Base-by-base conservation (phyloP, 1,284 basidiomycete genomes). In the Peniophora sp. region DNA sequence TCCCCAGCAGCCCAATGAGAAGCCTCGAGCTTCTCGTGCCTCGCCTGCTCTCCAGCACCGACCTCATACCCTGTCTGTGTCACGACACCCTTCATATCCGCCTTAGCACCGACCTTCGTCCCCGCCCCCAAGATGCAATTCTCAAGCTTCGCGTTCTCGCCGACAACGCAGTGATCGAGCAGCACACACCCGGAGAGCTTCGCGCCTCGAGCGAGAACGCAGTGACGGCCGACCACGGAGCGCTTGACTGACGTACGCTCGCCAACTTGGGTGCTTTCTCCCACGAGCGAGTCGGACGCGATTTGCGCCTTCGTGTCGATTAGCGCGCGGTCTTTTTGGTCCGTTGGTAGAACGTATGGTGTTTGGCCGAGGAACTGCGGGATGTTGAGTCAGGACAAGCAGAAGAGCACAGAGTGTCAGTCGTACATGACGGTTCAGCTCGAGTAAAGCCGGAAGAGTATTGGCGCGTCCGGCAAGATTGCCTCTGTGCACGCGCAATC, bases 61-160 rank as follows among this genome's bases (percentile, higher is more conserved):
- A 94, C 85, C 60, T 92, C 88, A 60, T 88, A 96, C 0, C 92
- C 90, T 3, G 88, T 83, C 55, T 95, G 94, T 2, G 94, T 87
- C 37, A 97, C 83, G 64, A 92, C 95, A 51, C 87, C 82, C 51
- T 79, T 78, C 54, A 98, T 71, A 57, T 87, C 83, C 1, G 88
- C 83, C 62, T 89, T 91, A 39, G 77, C 74, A 8, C 93, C 92
- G 14, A 98, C 75, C 54, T 79, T 83, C 0, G 89, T 92, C 55
- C 85, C 85, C 52, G 81, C 83, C 14, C 93, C 91, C 2, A 98
- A 70, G 47, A 98, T 88, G 56, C 85, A 91, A 41, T 89, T 88
- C 45, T 98, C 96, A 3, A 99, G 70, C 64, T 92, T 93, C 15
- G 85, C 92, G 9, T 93, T 96, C n/a, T 96, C 92, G 24, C 79